Evolutionary conservation across 2,329 filamentous ascomycete species (phyloP).

Genomic region (Blumeria graminis): DNA sequence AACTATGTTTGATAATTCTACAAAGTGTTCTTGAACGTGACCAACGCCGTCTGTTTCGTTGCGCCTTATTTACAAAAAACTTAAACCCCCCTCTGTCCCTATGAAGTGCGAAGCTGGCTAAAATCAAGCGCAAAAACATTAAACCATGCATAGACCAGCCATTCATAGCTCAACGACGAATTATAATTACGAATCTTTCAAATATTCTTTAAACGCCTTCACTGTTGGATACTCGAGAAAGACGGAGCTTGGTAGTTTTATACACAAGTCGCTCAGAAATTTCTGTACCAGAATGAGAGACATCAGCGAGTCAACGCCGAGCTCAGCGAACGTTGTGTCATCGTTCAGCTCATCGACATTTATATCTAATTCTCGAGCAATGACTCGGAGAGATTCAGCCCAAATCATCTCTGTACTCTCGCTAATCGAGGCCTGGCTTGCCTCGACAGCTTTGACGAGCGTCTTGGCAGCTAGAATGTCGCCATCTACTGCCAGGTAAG

Average conservation of each 20-base stretch:
- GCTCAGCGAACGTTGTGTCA: slow-evolving; percentile 29
- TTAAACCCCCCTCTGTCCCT: no score
- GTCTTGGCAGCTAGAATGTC: not conserved
- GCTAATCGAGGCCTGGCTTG: not conserved
- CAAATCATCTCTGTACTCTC: not conserved
- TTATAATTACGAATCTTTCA: not conserved
- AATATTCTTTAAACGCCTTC: not conserved
- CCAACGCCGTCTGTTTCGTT: no score
- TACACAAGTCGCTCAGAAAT: slow-evolving; percentile 31
- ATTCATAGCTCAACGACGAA: no score
- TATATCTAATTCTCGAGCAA: slow-evolving; percentile 32
- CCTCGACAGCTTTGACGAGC: not conserved
- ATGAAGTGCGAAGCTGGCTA: no score
- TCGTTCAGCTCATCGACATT: slow-evolving; percentile 29
- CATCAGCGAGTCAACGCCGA: slow-evolving; percentile 38
- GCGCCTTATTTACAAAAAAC: no score
- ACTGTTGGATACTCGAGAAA: slow-evolving; percentile 16
- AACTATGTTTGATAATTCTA: no score
- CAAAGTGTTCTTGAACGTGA: no score
- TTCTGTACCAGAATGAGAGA: slow-evolving; percentile 30
- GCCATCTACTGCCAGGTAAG: not conserved
- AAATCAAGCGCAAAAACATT: no score
- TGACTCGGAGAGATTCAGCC: slow-evolving; percentile 24
- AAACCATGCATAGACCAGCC: no score
- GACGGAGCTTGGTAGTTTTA: slow-evolving; percentile 21